phyloP scores from a whole-genome alignment of 23 red algal genomes.

The Gracilaria gracilis region DNA sequence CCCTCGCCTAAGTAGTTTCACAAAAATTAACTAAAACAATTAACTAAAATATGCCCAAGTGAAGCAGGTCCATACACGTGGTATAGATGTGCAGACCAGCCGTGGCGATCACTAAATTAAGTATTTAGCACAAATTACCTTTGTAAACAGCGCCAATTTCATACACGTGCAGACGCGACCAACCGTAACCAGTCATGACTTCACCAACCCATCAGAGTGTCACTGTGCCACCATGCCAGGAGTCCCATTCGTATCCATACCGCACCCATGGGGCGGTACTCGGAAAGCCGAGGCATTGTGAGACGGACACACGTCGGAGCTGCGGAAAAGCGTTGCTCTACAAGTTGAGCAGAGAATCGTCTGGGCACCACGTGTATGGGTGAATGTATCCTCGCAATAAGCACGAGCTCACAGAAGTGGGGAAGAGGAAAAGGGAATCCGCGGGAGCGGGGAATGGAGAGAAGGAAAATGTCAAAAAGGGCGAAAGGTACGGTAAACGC shows the following conservation, averaged over 20 bases:
- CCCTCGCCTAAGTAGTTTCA: background rate
- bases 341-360: too few species aligned
- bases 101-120: background rate
- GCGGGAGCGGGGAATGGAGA: too few species aligned
- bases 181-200: background rate
- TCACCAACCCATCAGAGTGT: background rate
- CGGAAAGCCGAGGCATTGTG: too few species aligned
- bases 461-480: too few species aligned
- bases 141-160: background rate
- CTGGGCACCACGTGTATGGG: too few species aligned
- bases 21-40: background rate
- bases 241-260: background rate
- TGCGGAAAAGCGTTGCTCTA: too few species aligned
- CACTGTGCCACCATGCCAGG: background rate
- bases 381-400: too few species aligned
- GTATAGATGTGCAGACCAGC: background rate
- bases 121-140: background rate
- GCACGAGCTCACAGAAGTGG: too few species aligned
- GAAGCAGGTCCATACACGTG: background rate
- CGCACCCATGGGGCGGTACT: too few species aligned
- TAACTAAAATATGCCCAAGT: background rate
- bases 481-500: too few species aligned
- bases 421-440: too few species aligned
- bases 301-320: too few species aligned
- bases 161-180: background rate